Percentiles rank a stretch among this genome's conserved stretches.
phyloP scores from a whole-genome alignment of 1,284 basidiomycete genomes.

The Trametes versicolor region DNA sequence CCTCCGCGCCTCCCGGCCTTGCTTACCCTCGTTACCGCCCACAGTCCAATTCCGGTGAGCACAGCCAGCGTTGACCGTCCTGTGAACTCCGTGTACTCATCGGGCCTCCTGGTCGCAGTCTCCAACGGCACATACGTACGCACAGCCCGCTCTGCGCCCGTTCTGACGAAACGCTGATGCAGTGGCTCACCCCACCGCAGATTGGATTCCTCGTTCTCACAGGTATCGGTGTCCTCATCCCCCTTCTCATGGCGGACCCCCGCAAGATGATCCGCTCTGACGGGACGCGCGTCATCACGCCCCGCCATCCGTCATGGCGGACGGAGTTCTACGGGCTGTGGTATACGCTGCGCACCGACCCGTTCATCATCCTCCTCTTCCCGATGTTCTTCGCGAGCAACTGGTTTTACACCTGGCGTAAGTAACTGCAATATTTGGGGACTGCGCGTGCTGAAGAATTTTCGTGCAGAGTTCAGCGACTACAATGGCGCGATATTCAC shows the following conservation, averaged over 20 bases:
- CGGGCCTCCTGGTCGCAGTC: conserved; percentile 51
- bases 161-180: conserved; percentile 3
- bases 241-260: conserved; percentile 75
- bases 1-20: not conserved
- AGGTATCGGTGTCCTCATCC: conserved; percentile 69
- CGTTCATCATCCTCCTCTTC: conserved; percentile 59
- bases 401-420: conserved; percentile 83
- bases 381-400: conserved; percentile 72
- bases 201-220: conserved; percentile 80
- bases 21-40: conserved; percentile 10
- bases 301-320: conserved; percentile 77
- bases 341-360: conserved; percentile 56
- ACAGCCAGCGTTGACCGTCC: not conserved
- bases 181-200: conserved; percentile 45
- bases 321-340: conserved; percentile 61
- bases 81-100: conserved; percentile 5
- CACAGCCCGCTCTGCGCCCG: conserved; percentile 19
- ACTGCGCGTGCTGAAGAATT: conserved; percentile 1
- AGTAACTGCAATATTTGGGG: conserved; percentile 36
- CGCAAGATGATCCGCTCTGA: conserved; percentile 75
- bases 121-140: conserved; percentile 70
- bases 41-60: conserved; percentile 46
- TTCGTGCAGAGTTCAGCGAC: conserved; percentile 66
- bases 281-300: conserved; percentile 70
- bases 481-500: conserved; percentile 74